Percentiles rank a stretch among this genome's conserved stretches.
Evolutionary conservation across 23 red algal genomes (phyloP).

Genomic region (Gracilaria vermiculophylla): DNA sequence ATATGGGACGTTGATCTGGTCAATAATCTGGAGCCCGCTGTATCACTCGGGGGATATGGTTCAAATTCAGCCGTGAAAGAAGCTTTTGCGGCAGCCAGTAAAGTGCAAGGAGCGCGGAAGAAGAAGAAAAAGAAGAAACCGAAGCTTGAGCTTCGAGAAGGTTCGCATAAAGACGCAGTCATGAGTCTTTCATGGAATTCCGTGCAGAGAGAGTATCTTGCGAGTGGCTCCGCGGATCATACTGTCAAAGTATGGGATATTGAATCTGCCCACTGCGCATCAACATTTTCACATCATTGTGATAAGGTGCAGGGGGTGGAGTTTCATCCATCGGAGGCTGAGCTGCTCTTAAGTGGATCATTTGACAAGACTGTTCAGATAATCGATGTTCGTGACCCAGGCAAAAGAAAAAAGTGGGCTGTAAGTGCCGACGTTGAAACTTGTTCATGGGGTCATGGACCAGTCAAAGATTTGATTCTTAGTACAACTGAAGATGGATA

Average conservation of each 20-base stretch:
- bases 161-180: slow-evolving; percentile 66
- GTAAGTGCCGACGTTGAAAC: slow-evolving; percentile 55
- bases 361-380: slow-evolving; percentile 81
- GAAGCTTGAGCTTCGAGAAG: slow-evolving; percentile 41
- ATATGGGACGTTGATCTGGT: slow-evolving; percentile 86
- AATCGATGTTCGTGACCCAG: slow-evolving; percentile 74
- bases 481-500: slow-evolving; percentile 81
- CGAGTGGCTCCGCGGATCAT: slow-evolving; percentile 80
- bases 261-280: slow-evolving; percentile 63
- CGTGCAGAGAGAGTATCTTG: slow-evolving; percentile 73
- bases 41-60: slow-evolving; percentile 77
- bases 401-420: slow-evolving; percentile 6
- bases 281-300: slow-evolving; percentile 65
- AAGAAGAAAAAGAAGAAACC: slow-evolving; percentile 44
- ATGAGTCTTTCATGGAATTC: slow-evolving; percentile 84
- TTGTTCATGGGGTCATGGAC: slow-evolving; percentile 42
- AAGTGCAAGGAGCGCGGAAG: slow-evolving; percentile 1
- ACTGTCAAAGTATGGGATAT: slow-evolving; percentile 92
- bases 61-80: neutral
- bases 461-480: slow-evolving; percentile 13
- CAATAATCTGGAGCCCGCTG: slow-evolving; percentile 80
- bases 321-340: slow-evolving; percentile 73
- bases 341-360: slow-evolving; percentile 64
- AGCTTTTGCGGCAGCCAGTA: neutral
- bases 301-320: slow-evolving; percentile 86